Conservation (phyloP, 2,329 filamentous ascomycete genomes). For the Fusarium newnesense region DNA sequence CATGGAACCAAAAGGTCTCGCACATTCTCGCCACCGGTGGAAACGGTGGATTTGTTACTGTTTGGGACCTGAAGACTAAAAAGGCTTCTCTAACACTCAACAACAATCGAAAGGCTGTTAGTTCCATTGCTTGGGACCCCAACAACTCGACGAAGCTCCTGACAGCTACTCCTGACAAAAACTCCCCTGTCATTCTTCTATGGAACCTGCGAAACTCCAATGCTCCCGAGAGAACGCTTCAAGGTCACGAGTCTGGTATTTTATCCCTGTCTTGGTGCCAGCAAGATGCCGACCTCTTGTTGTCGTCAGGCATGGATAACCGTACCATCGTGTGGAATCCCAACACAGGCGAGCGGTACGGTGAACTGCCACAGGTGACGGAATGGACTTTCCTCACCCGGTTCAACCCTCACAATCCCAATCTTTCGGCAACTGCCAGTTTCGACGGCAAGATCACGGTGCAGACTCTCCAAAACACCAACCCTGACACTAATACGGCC, state of each 20-base stretch:
- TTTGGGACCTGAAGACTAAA: conserved; percentile 98
- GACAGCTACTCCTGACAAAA: conserved; percentile 91
- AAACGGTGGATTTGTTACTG: conserved; percentile 92
- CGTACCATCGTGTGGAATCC: conserved; percentile 96
- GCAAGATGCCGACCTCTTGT: conserved; percentile 86
- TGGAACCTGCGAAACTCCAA: conserved; percentile 98
- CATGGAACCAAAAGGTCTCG: conserved; percentile 98
- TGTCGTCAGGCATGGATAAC: conserved; percentile 97
- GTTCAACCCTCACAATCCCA: conserved; percentile 94
- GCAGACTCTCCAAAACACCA: conserved; percentile 94
- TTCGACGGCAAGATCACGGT: conserved; percentile 97
- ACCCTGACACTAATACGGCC: conserved; percentile 75
- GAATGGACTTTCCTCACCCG: conserved; percentile 98
- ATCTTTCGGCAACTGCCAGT: conserved; percentile 91
- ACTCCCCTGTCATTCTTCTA: conserved; percentile 85
- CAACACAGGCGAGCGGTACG: conserved; percentile 85
- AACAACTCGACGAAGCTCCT: conserved; percentile 94
- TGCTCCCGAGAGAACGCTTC: conserved; percentile 86
- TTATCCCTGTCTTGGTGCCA: conserved; percentile 95
- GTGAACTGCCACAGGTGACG: conserved; percentile 96
- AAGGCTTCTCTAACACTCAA: conserved; percentile 97
- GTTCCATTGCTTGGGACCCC: conserved; percentile 96
- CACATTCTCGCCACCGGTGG: conserved; percentile 97
- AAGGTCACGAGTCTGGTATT: conserved; percentile 94
- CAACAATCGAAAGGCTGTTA: conserved; percentile 93